Base-by-base conservation (phyloP, 108 stramenopile genomes). In the Cylindrotheca fusiformis region DNA sequence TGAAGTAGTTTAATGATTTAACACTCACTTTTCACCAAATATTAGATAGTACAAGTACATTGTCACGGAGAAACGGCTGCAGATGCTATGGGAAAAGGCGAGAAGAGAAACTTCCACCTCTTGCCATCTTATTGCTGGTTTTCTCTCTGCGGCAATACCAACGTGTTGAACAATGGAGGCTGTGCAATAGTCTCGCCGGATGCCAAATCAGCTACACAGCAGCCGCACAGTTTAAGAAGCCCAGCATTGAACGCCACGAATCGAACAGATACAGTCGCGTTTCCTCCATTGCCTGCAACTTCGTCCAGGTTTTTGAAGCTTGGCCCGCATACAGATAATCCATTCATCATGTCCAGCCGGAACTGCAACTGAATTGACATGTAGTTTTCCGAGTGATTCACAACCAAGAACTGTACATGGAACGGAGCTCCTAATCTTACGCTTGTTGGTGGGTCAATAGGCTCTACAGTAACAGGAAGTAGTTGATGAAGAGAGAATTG, bases 401-500 rank as follows among this genome's bases (percentile, higher is more conserved):
- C 86, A 50, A 93, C 65, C 24, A 90, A 67, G 36, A 93, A 71
- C 23, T 81, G 18, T 6, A 93, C 55, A 22, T 72, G 65, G 33
- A 66, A 50, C 10, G 88, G 81, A 30, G 58, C 59, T 1, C 77
- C 75, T 5, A 88, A 18, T 48, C 55, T 52, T 75, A 90, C 72
- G 22, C 30, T 61, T 4, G 68, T 54, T 17, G 88, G 88, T 41
- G 92, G 92, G 74, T 87, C 71, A 32, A 93, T 77, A 14, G 92
- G 88, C 69, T 90, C 87, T 1, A 90, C 92, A 3, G 88, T 93
- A 30, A 93, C 76, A 1, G 92, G 87, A 30, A 75, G 44, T n/a
- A 67, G 20, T 52, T 73, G 68, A 46, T 86, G 84, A 30, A 86
- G 60, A 32, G 66, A 56, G 32, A 51, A 52, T 22, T 49, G 48